phyloP scores from a whole-genome alignment of 345 rosid species.

The Melaleuca quinquenervia region DNA sequence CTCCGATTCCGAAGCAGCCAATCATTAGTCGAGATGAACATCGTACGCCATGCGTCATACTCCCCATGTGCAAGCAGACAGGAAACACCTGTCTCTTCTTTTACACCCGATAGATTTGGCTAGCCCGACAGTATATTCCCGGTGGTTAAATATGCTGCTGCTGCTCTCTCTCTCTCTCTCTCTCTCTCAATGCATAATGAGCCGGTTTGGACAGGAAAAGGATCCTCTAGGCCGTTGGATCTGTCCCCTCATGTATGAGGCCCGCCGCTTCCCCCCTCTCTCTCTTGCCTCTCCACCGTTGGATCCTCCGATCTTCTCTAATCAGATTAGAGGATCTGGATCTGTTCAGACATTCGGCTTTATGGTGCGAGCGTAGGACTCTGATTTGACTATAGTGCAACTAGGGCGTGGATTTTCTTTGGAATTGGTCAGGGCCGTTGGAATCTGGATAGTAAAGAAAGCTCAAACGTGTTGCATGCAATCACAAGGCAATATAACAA shows the following conservation, averaged over 20 bases:
- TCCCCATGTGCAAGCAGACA: not conserved
- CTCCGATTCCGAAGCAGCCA: not conserved
- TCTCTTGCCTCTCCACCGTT: no score
- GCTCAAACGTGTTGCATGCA: not conserved
- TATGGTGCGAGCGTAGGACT: not conserved
- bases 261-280: no score
- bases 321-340: no score
- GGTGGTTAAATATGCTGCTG: not conserved
- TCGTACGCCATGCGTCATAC: not conserved
- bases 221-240: no score
- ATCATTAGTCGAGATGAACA: not conserved
- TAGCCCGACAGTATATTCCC: not conserved
- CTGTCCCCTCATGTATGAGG: no score
- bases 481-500: not conserved
- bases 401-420: not conserved
- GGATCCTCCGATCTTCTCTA: no score
- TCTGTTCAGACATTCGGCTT: not conserved
- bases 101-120: not conserved
- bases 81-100: not conserved
- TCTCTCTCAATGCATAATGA: not conserved
- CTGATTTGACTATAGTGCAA: not conserved
- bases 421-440: not conserved
- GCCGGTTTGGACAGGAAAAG: no score
- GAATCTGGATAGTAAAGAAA: not conserved
- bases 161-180: not conserved